Conservation (phyloP, 768 basidiomycete species). For the Suillus luteus region DNA sequence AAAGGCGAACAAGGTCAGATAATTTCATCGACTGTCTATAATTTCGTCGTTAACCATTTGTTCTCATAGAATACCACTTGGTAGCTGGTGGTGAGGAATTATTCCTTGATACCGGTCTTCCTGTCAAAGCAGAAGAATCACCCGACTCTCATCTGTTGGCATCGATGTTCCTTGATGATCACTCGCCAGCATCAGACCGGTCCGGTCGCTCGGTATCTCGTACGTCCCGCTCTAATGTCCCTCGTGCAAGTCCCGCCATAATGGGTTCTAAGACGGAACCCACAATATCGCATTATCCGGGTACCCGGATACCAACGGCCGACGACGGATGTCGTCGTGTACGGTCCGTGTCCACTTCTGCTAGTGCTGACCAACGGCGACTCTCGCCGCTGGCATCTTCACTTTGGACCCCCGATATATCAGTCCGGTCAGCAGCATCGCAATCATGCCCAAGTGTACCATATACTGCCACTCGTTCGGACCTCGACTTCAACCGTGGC, state of each 20-base stretch:
- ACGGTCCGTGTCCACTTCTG: slow-evolving; percentile 33
- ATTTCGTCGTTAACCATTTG: slow-evolving; percentile 6
- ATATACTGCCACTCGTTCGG: slow-evolving; percentile 27
- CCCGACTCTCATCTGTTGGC: slow-evolving; percentile 45
- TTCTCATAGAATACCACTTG: slow-evolving; percentile 64
- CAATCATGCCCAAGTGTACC: slow-evolving; percentile 27
- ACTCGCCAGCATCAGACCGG: slow-evolving; percentile 35
- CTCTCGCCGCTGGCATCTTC: slow-evolving; percentile 33
- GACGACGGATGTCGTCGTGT: slow-evolving; percentile 34
- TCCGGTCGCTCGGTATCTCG: slow-evolving; percentile 31
- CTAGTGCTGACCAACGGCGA: slow-evolving; percentile 33
- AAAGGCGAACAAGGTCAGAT: slow-evolving; percentile 72
- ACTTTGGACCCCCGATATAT: slow-evolving; percentile 29
- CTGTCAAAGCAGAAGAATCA: slow-evolving; percentile 61
- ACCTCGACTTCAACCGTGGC: slow-evolving; percentile 15
- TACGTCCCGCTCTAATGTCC: slow-evolving; percentile 28
- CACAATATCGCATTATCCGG: slow-evolving; percentile 25
- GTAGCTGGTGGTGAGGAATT: slow-evolving; percentile 82
- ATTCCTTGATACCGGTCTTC: slow-evolving; percentile 49
- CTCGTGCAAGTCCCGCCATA: slow-evolving; percentile 25
- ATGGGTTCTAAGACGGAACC: slow-evolving; percentile 28
- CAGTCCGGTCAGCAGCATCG: slow-evolving; percentile 26
- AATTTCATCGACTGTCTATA: slow-evolving; percentile 7
- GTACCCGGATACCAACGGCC: slow-evolving; percentile 22
- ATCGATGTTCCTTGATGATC: slow-evolving; percentile 37